These are phyloP conservation scores for Lanmaoa rubissima DNA, from an alignment of 768 basidiomycete species.

Conservation along the genomic window DNA sequence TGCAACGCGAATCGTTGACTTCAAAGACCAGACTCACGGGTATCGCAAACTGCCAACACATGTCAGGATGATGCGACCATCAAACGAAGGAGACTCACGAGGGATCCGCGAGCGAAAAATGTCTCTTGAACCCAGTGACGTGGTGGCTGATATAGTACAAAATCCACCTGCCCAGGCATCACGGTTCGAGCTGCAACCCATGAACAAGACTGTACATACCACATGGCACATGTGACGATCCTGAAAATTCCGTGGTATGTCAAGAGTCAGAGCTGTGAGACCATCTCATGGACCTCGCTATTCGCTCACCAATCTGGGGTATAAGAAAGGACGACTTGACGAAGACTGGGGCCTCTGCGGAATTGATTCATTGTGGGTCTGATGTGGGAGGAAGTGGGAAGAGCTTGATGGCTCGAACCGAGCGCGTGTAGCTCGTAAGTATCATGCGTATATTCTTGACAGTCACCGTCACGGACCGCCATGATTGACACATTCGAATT, in stretches of 20 bases:
- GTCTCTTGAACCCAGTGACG: constrained; percentile 67
- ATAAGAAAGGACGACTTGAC: constrained; percentile 46
- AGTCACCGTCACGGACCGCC: no score
- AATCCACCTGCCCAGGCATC: constrained; percentile 42
- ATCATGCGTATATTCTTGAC: not conserved
- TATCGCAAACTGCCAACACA: constrained; percentile 30
- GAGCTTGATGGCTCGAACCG: not conserved
- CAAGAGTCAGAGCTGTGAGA: constrained; percentile 1
- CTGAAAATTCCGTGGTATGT: constrained; percentile 35
- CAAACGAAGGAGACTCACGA: constrained; percentile 47
- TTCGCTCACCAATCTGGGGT: constrained; percentile 68
- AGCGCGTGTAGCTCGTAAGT: not conserved
- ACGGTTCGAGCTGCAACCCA: not conserved
- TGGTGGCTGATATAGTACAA: constrained; percentile 55
- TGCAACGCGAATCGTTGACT: not conserved
- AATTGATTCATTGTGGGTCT: constrained; percentile 9
- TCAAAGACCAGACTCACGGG: constrained; percentile 32
- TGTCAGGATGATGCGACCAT: constrained; percentile 10
- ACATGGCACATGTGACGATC: constrained; percentile 60
- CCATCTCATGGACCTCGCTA: no score
- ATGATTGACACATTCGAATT: not conserved
- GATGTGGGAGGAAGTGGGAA: not conserved
- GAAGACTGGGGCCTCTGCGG: constrained; percentile 17
- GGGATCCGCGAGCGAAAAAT: constrained; percentile 75
- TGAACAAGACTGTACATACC: constrained; percentile 41